These are phyloP conservation scores for Pyricularia sp. DNA, from an alignment of 2,329 filamentous ascomycete genomes.

Conservation along the genomic window DNA sequence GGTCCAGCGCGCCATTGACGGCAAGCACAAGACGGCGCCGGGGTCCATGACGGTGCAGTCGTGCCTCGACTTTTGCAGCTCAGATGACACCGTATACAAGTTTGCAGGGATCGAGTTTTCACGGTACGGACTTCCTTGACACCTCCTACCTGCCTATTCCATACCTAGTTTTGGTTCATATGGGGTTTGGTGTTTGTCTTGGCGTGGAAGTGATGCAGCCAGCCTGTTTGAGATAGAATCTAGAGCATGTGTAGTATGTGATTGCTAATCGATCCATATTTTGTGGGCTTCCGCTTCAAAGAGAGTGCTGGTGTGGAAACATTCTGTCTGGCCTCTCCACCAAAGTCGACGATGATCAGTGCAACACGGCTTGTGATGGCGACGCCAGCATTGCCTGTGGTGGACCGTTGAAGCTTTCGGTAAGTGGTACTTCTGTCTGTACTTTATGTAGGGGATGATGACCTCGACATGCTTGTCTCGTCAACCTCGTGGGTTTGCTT, in stretches of 20 bases:
- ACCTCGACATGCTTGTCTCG: neutral
- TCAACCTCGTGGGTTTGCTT: neutral
- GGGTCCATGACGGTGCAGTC: conserved; percentile 40
- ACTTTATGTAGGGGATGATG: neutral
- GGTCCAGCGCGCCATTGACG: conserved; percentile 34
- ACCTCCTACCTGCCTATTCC: too few species aligned
- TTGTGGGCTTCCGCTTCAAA: conserved; percentile 12
- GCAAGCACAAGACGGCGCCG: conserved; percentile 26
- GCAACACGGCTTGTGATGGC: conserved; percentile 44
- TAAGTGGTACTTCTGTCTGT: conserved; percentile 15
- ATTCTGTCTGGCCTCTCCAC: conserved; percentile 35
- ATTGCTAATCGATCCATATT: neutral
- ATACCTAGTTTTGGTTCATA: too few species aligned
- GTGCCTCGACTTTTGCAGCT: conserved; percentile 43
- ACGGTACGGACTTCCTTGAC: conserved; percentile 17
- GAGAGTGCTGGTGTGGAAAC: conserved; percentile 52
- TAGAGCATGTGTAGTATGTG: neutral
- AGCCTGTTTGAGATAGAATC: neutral
- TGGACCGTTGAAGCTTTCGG: conserved; percentile 37
- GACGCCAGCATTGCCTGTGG: conserved; percentile 43
- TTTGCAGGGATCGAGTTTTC: conserved; percentile 48
- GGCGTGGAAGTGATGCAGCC: neutral
- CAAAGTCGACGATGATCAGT: conserved; percentile 35
- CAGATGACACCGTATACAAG: conserved; percentile 26
- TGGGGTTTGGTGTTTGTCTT: neutral